Evolutionary conservation across 257 asterid genomes (phyloP).

Genomic region (Coffea canephora): DNA sequence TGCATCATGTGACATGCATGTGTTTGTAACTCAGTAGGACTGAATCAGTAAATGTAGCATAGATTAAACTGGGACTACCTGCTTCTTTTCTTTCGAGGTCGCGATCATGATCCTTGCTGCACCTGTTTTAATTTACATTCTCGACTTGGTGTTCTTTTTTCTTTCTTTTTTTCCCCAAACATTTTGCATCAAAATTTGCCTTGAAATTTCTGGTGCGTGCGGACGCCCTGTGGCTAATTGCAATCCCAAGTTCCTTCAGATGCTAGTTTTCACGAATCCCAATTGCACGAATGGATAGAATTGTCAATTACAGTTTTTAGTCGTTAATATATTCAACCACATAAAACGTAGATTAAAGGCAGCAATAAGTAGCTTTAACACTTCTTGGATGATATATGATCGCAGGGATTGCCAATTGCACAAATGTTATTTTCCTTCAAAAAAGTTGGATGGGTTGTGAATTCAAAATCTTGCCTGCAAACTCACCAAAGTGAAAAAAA

Average conservation of each 20-base stretch:
- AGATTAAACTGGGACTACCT: constrained; percentile 3
- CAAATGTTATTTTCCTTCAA: no score
- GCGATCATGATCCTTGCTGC: constrained; percentile 4
- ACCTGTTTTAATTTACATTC: neutral
- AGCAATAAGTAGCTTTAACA: neutral
- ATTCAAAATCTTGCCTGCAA: no score
- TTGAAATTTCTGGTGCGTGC: neutral
- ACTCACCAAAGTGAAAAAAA: no score
- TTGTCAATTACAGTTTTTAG: neutral
- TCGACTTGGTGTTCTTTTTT: neutral
- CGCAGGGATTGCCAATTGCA: neutral
- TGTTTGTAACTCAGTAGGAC: neutral
- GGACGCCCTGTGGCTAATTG: neutral
- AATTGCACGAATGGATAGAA: neutral
- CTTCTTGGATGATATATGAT: neutral
- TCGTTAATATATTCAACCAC: neutral
- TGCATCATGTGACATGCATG: neutral
- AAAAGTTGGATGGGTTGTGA: neutral
- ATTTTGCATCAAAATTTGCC: neutral
- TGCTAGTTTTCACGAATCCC: neutral
- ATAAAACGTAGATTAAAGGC: neutral
- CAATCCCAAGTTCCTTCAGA: neutral
- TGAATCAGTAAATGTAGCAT: constrained; percentile 7
- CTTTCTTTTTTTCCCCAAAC: neutral
- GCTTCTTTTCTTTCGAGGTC: constrained; percentile 1